Evolutionary conservation across 768 basidiomycete species (phyloP), one percentile per base, ranked within the genome.

Genomic region (Botryobasidium botryosum): DNA sequence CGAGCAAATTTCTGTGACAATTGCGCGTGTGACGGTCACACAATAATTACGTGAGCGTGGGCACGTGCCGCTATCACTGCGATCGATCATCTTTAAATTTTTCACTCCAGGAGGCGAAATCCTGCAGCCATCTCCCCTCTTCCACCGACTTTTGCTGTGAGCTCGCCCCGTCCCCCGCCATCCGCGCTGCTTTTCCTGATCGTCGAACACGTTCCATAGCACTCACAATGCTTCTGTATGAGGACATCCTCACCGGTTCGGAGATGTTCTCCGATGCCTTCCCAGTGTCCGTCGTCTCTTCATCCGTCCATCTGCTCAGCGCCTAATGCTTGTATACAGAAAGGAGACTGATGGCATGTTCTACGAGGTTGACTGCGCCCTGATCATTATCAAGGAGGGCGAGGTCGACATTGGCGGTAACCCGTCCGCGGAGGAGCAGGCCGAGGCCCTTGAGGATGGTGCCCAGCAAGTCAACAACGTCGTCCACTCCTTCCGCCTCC

Each of bases 181-280:
- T n/a, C n/a, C n/a, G n/a, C n/a, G n/a, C n/a, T n/a, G n/a, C n/a
- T n/a, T n/a, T n/a, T n/a, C n/a, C n/a, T n/a, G n/a, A n/a, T n/a
- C n/a, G n/a, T n/a, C n/a, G n/a, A n/a, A n/a, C n/a, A n/a, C 31
- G 31, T 33, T 8, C 8, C 17, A 17, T 33, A 33, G 31, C 31
- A 8, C 31, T 17, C 31, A 64, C 49, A 48, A 85, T 88, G 86
- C 60, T 85, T 62, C 63, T 88, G 55, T 88, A 75, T 66, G 32
- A 49, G 23, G 85, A 88, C 61, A 59, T 82, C 48, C n/a, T 94
- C 47, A 61, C 75, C 40, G 74, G 62, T 36, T 87, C 92, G 57
- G 91, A 96, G 68, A 81, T 96, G 72, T 75, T 84, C 71, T 88
- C 87, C 23, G 88, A 92, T 67, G 88, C 88, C 52, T 96, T 79